Percentiles rank a stretch among this genome's conserved stretches.
These are phyloP conservation scores for Sporothrix dimorphospora DNA, from an alignment of 2,329 filamentous ascomycete species.

Conservation along the genomic window DNA sequence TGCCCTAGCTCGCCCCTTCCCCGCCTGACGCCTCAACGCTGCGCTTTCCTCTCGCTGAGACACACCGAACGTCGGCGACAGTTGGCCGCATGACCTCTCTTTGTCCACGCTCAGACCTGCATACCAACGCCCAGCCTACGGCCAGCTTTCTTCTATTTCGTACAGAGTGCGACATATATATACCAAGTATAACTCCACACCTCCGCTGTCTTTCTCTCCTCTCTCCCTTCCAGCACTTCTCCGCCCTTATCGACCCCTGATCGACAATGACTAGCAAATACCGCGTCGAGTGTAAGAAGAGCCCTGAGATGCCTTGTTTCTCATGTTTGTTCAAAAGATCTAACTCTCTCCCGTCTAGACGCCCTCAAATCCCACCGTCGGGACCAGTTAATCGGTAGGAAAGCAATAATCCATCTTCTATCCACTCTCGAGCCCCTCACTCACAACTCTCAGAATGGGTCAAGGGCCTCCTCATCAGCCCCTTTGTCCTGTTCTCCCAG, in stretches of 20 bases:
- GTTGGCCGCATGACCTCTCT: slow-evolving; percentile 17
- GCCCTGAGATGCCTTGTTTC: not conserved
- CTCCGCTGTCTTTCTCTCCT: not conserved
- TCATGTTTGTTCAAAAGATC: not conserved
- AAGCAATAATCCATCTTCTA: not conserved
- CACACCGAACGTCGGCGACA: slow-evolving; percentile 19
- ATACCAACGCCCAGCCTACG: not conserved
- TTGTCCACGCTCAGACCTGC: slow-evolving; percentile 10
- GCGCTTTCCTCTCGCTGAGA: not conserved
- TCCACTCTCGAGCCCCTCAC: not conserved
- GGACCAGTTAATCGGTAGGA: slow-evolving; percentile 73
- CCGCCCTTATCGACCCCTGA: not conserved
- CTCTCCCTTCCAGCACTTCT: not conserved
- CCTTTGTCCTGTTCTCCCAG: slow-evolving; percentile 95
- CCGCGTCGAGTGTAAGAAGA: slow-evolving; percentile 72
- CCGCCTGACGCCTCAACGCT: not conserved
- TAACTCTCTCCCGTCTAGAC: slow-evolving; percentile 46
- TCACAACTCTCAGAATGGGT: slow-evolving; percentile 75
- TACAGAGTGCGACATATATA: not conserved
- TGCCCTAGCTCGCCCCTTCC: slow-evolving; percentile 19
- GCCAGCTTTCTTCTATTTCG: not conserved
- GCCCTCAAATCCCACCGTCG: slow-evolving; percentile 80
- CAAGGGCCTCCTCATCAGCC: slow-evolving; percentile 90
- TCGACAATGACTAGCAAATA: slow-evolving; percentile 63
- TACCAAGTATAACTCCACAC: not conserved